Evolutionary conservation across 2,329 filamentous ascomycete genomes (phyloP).

Genomic region (Karstenula rhodostoma): DNA sequence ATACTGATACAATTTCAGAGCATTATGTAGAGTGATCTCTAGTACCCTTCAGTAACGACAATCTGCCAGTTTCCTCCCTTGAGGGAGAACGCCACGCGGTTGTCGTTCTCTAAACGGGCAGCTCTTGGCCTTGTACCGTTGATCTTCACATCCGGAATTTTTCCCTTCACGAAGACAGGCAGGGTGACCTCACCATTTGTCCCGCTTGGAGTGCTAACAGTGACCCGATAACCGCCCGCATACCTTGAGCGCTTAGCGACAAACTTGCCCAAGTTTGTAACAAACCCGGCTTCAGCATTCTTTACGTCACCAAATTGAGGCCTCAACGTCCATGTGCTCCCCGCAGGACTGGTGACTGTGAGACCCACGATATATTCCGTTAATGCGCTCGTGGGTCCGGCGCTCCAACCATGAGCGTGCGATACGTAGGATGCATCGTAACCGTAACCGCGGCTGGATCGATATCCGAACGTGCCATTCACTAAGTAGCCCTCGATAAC

Average conservation of each 20-base stretch:
- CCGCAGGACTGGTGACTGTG: slow-evolving; percentile 50
- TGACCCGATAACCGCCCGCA: slow-evolving; percentile 29
- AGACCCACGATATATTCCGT: slow-evolving; percentile 57
- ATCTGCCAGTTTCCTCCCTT: slow-evolving; percentile 14
- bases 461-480: slow-evolving; percentile 66
- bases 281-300: slow-evolving; percentile 56
- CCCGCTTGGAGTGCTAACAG: slow-evolving; percentile 34
- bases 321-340: slow-evolving; percentile 53
- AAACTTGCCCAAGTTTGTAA: slow-evolving; percentile 56
- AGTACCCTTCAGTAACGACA: slow-evolving; percentile 6
- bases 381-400: slow-evolving; percentile 39
- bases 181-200: slow-evolving; percentile 42
- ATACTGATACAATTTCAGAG: not conserved
- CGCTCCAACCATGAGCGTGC: slow-evolving; percentile 55
- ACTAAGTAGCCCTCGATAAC: slow-evolving; percentile 66
- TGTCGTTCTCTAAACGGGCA: not conserved
- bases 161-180: slow-evolving; percentile 25
- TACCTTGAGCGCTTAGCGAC: slow-evolving; percentile 42
- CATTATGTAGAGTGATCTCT: not conserved
- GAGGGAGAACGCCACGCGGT: not conserved
- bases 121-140: slow-evolving; percentile 9
- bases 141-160: slow-evolving; percentile 17
- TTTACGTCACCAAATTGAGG: slow-evolving; percentile 56
- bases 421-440: slow-evolving; percentile 56
- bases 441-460: slow-evolving; percentile 60